Percentiles rank a stretch among this genome's conserved stretches.
Evolutionary conservation across 306 rosid genomes (phyloP).

Genomic region (Cucumis melo): DNA sequence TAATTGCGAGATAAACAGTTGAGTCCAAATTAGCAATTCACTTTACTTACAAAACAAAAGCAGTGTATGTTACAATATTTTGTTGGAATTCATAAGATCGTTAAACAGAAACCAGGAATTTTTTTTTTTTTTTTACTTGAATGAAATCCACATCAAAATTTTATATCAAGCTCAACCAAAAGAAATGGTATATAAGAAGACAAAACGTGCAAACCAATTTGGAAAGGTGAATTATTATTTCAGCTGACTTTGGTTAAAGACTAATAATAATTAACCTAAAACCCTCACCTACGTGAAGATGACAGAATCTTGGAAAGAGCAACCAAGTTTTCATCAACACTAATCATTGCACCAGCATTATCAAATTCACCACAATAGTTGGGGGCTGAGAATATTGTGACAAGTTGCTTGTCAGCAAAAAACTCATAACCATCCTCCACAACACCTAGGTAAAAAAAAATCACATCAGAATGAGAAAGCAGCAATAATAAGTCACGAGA

Average conservation of each 20-base stretch:
- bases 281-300: conserved; percentile 46
- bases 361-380: conserved; percentile 86
- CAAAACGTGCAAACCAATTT: neutral
- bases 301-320: conserved; percentile 90
- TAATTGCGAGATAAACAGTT: neutral
- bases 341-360: conserved; percentile 96
- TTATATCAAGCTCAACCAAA: neutral
- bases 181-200: neutral
- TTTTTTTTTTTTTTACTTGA: neutral
- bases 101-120: neutral
- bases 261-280: conserved; percentile 10
- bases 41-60: neutral
- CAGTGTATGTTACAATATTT: neutral
- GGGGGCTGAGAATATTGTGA: conserved; percentile 85
- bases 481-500: conserved; percentile 2
- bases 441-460: conserved; percentile 40
- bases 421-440: conserved; percentile 95
- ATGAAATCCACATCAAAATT: neutral
- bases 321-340: conserved; percentile 76
- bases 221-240: conserved; percentile 5
- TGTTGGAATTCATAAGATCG: neutral
- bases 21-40: neutral
- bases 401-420: conserved; percentile 86
- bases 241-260: conserved; percentile 36
- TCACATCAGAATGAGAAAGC: conserved; percentile 13